Evolutionary conservation across 2,329 filamentous ascomycete species (phyloP).

Genomic region (Ophiocordyceps robertsii): DNA sequence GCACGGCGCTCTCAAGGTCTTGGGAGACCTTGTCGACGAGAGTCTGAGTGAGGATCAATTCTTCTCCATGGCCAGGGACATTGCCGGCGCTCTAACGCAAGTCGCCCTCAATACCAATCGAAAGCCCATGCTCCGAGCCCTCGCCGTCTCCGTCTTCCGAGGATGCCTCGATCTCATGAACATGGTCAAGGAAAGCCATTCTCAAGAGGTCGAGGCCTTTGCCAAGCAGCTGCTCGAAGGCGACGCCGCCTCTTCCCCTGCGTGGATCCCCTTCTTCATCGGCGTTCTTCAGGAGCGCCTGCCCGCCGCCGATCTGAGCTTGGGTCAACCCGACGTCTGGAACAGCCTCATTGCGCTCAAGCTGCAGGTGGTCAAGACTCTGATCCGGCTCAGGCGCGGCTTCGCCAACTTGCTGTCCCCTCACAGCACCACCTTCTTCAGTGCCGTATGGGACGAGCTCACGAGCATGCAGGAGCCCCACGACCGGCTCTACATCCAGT

Average conservation of each 20-base stretch:
- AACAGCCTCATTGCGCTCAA: conserved; percentile 78
- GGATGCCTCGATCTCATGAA: conserved; percentile 90
- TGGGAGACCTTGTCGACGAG: conserved; percentile 83
- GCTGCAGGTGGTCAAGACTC: conserved; percentile 82
- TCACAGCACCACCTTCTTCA: conserved; percentile 73
- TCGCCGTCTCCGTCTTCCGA: conserved; percentile 83
- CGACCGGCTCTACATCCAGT: conserved; percentile 71
- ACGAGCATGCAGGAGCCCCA: conserved; percentile 59
- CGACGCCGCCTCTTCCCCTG: conserved; percentile 15
- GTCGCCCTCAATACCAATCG: conserved; percentile 65
- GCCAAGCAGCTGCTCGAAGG: conserved; percentile 64
- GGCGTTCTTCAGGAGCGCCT: conserved; percentile 62
- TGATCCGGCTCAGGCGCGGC: conserved; percentile 76
- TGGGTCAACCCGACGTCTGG: conserved; percentile 52
- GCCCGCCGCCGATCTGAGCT: conserved; percentile 43
- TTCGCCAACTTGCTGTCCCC: conserved; percentile 73
- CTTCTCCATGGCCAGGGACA: conserved; percentile 74
- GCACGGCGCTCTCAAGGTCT: conserved; percentile 78
- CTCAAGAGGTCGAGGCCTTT: conserved; percentile 72
- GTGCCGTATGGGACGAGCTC: conserved; percentile 80
- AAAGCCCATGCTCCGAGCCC: conserved; percentile 62
- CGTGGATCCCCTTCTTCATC: conserved; percentile 86
- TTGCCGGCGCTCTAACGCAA: conserved; percentile 72
- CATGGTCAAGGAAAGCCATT: conserved; percentile 91
- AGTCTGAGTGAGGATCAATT: conserved; percentile 91